Base-by-base conservation (phyloP, 1,139 yeast genomes). In the Geotrichum cucujoidarum region DNA sequence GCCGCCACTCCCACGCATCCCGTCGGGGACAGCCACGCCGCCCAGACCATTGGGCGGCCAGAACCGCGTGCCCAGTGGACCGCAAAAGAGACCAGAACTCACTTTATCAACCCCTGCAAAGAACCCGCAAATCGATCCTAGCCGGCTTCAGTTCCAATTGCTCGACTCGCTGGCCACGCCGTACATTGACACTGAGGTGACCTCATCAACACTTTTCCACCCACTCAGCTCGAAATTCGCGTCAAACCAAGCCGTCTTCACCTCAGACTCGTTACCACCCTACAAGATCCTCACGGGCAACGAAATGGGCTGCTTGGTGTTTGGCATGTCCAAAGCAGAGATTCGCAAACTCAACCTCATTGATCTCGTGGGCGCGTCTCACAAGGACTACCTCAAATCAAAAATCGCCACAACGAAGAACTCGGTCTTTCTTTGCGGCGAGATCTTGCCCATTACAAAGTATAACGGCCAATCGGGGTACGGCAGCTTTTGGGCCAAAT, bases 251-350 rank as follows among this genome's bases (percentile, higher is more conserved):
- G 92, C 95, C 0, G 83, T 89, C 4, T 83, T 90, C 63, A 88
- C 96, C 0, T 85, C 94, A 37, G 81, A 79, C 13, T 69, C 77
- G 18, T 78, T 76, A n/a, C 74, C 77, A 43, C 97, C 97, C 0
- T 90, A 92, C 87, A 67, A 73, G 18, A 77, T 90, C 41, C 78
- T 79, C 57, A 89, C 95, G 6, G 90, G 95, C 6, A 90, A 90
- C 61, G 97, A 90, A 65, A 71, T 88, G 57, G 95, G 96, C 0
- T 85, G 95, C 60, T 72, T 88, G 55, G 81, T 86, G 72, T 86
- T 89, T 69, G 97, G 96, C 16, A 80, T 85, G 10, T 80, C 86
- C 52, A 80, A 81, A 59, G 72, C 71, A 27, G 81, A 83, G 43
- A 71, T 88, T 42, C 74, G 76, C 40, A 74, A 81, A 14, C 67